A percentile compares a stretch with the other conserved stretches of the same genome.
Conservation (phyloP, 176 grass and related monocot species). For the Phoenix roebelenii region DNA sequence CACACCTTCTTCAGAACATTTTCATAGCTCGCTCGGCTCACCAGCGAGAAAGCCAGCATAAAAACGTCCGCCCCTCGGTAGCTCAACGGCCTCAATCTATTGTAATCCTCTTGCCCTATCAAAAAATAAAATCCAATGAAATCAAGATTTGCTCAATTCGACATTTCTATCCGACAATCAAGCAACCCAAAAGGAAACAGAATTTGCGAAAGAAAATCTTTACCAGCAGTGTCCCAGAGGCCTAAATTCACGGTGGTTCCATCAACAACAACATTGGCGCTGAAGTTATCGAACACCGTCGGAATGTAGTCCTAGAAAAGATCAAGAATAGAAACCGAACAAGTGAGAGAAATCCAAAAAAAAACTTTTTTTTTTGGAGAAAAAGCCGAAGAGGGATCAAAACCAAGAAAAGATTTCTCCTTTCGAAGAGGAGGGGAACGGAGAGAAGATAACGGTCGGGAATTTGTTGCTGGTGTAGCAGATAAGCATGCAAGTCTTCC, state of each 20-base stretch:
- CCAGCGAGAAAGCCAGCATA: conserved; percentile 86
- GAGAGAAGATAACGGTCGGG: conserved; percentile 3
- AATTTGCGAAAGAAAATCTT: no score
- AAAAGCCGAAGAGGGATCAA: no score
- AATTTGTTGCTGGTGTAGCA: conserved; percentile 20
- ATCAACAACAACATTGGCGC: conserved; percentile 7
- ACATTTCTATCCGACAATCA: no score
- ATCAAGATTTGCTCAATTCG: no score
- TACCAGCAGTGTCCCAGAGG: conserved; percentile 18
- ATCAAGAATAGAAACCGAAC: not conserved
- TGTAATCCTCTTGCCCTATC: conserved; percentile 92
- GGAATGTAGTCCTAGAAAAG: conserved; percentile 15
- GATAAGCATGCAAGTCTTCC: conserved; percentile 20
- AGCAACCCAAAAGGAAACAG: no score
- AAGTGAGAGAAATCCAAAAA: not conserved
- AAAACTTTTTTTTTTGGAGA: not conserved
- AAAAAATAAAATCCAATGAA: not conserved
- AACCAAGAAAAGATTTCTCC: no score
- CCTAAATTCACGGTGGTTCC: conserved; percentile 16
- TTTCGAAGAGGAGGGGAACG: no score
- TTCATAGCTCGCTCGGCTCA: conserved; percentile 87
- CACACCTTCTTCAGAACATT: conserved; percentile 87
- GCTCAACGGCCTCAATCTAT: conserved; percentile 79
- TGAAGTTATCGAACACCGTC: conserved; percentile 22
- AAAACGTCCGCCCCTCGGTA: conserved; percentile 85